These are phyloP conservation scores for Populus ilicifolia DNA, from an alignment of 345 rosid species.

Conservation along the genomic window DNA sequence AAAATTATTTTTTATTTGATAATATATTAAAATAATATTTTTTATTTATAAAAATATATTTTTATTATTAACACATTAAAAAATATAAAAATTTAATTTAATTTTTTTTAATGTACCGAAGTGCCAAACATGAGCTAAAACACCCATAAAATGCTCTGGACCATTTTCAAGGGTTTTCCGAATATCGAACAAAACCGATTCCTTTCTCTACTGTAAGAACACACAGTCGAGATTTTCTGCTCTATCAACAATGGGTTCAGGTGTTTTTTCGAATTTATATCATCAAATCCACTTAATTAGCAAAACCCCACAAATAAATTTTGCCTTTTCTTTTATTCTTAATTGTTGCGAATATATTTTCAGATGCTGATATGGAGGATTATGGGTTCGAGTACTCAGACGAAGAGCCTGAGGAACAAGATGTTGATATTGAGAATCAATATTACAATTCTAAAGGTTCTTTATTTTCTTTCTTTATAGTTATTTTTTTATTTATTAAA, in stretches of 20 bases:
- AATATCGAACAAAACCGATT: neutral
- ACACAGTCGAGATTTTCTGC: neutral
- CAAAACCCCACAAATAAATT: neutral
- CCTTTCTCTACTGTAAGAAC: neutral
- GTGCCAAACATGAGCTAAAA: too few species aligned
- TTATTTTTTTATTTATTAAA: neutral
- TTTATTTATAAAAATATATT: too few species aligned
- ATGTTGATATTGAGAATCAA: conserved; percentile 95
- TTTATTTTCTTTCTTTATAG: neutral
- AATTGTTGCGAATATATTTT: neutral
- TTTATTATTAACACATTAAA: too few species aligned
- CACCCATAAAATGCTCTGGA: neutral
- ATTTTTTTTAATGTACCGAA: too few species aligned
- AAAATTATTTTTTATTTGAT: too few species aligned
- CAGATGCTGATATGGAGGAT: conserved; percentile 99
- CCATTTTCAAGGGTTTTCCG: neutral
- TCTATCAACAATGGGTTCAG: neutral
- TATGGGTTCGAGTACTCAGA: conserved; percentile 98
- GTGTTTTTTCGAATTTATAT: neutral
- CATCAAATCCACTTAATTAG: neutral
- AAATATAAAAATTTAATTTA: too few species aligned
- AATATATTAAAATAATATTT: too few species aligned
- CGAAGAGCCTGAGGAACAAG: conserved; percentile 97
- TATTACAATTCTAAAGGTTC: conserved; percentile 92
- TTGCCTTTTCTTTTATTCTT: neutral